Conservation (phyloP, 768 basidiomycete genomes). For the Collybia sp. region DNA sequence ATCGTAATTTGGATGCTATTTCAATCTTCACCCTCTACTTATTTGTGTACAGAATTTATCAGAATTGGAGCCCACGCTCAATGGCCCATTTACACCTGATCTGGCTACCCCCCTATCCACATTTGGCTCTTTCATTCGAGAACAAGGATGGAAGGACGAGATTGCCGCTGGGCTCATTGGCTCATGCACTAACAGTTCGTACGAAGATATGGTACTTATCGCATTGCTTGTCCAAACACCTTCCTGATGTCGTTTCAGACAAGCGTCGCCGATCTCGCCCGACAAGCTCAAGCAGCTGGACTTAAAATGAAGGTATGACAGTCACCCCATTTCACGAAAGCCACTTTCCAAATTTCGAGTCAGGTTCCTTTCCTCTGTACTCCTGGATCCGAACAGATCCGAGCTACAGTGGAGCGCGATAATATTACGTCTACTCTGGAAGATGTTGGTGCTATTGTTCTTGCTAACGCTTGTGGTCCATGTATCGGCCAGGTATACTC, state of each 20-base stretch:
- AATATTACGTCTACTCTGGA: constrained; percentile 76
- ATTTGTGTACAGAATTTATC: constrained; percentile 64
- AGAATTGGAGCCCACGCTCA: constrained; percentile 86
- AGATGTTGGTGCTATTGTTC: constrained; percentile 88
- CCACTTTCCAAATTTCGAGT: constrained; percentile 3
- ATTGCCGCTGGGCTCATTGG: constrained; percentile 91
- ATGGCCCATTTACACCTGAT: constrained; percentile 98
- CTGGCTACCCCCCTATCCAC: constrained; percentile 89
- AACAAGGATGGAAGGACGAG: constrained; percentile 92
- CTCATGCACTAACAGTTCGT: constrained; percentile 99
- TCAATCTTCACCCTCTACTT: constrained; percentile 1
- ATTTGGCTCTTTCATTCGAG: constrained; percentile 74
- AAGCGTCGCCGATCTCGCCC: constrained; percentile 85
- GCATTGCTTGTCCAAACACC: neutral
- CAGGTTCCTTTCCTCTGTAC: constrained; percentile 85
- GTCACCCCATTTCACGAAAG: neutral
- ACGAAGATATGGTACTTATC: constrained; percentile 81
- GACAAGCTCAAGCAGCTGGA: constrained; percentile 83
- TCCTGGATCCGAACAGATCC: constrained; percentile 92
- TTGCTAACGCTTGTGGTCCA: constrained; percentile 98
- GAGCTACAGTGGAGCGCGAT: constrained; percentile 96
- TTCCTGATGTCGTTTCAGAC: constrained; percentile 46
- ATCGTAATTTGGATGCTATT: constrained; percentile 52
- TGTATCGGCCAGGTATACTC: constrained; percentile 85
- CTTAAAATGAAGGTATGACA: constrained; percentile 61